Evolutionary conservation across 164 flowering plant species (phyloP).

Genomic region (Litsea cubeba): DNA sequence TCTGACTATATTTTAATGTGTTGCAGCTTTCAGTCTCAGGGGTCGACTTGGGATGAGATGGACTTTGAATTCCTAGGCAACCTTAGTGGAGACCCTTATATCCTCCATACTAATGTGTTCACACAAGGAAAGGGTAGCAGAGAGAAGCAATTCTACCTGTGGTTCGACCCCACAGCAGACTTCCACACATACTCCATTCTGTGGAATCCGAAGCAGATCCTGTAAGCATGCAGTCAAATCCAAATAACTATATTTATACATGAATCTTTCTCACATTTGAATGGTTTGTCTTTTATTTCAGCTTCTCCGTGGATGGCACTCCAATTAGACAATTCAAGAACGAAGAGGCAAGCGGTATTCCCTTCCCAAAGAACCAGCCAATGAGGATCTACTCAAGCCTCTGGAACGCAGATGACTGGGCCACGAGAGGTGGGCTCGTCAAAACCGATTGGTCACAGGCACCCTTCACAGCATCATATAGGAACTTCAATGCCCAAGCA

Average conservation of each 20-base stretch:
- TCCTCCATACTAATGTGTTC: slow-evolving; percentile 9
- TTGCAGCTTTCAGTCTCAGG: slow-evolving; percentile 11
- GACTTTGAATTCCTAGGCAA: slow-evolving; percentile 13
- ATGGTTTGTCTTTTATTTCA: background rate
- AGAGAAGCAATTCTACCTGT: slow-evolving; percentile 11
- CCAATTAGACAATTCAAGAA: slow-evolving; percentile 8
- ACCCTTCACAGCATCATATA: slow-evolving; percentile 22
- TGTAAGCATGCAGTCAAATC: background rate
- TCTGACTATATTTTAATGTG: background rate
- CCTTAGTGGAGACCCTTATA: slow-evolving; percentile 8
- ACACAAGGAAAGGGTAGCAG: slow-evolving; percentile 12
- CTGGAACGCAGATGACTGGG: slow-evolving; percentile 12
- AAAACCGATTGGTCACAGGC: slow-evolving; percentile 22
- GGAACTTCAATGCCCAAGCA: slow-evolving; percentile 6
- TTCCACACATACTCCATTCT: slow-evolving; percentile 14
- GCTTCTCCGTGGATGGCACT: slow-evolving; percentile 10
- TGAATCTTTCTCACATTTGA: background rate
- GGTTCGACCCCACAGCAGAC: slow-evolving; percentile 8
- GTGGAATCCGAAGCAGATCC: slow-evolving; percentile 6
- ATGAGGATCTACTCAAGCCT: slow-evolving; percentile 12
- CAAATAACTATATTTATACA: no score
- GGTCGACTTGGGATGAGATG: slow-evolving; percentile 4
- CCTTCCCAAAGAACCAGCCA: slow-evolving; percentile 6
- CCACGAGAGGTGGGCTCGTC: slow-evolving; percentile 5
- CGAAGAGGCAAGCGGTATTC: background rate